Conservation (phyloP, 805 yeast genomes). For the Wickerhamiella qilinensis region DNA sequence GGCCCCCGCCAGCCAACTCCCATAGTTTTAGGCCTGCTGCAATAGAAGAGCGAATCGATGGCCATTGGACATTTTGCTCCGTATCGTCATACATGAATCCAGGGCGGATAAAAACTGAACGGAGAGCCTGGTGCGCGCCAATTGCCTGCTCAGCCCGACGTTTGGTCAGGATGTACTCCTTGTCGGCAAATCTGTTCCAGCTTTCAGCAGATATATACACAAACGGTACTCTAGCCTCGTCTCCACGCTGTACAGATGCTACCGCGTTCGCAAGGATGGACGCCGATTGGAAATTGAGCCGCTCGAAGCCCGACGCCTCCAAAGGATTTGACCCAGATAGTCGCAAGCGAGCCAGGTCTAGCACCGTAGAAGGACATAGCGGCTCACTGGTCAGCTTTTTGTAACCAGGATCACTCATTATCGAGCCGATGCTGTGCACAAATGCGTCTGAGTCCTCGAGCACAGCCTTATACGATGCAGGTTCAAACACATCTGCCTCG, state of each 20-base stretch:
- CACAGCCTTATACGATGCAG: slow-evolving; percentile 35
- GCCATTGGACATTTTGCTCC: slow-evolving; percentile 5
- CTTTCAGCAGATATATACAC: slow-evolving; percentile 73
- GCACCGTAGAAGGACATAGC: slow-evolving; percentile 5
- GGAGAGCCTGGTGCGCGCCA: slow-evolving; percentile 31
- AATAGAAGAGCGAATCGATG: slow-evolving; percentile 26
- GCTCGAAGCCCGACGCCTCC: slow-evolving; percentile 28
- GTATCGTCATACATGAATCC: slow-evolving; percentile 63
- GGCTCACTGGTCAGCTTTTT: slow-evolving; percentile 29
- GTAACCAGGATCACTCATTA: slow-evolving; percentile 53
- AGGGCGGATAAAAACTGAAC: slow-evolving; percentile 59
- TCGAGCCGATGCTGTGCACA: slow-evolving; percentile 69
- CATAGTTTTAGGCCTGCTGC: slow-evolving; percentile 29
- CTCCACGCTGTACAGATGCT: slow-evolving; percentile 14
- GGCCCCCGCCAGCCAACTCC: slow-evolving; percentile 29
- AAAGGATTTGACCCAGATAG: slow-evolving; percentile 45
- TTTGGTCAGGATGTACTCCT: slow-evolving; percentile 59
- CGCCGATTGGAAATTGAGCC: slow-evolving; percentile 57
- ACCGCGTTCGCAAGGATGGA: slow-evolving; percentile 43
- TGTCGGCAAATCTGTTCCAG: slow-evolving; percentile 51
- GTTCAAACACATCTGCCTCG: slow-evolving; percentile 51
- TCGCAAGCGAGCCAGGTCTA: slow-evolving; percentile 3
- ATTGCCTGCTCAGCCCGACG: slow-evolving; percentile 48
- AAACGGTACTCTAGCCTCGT: slow-evolving; percentile 24
- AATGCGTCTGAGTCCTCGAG: slow-evolving; percentile 43